Percentiles rank a stretch among this genome's conserved stretches.
These are phyloP conservation scores for Chalaropsis ovoidea DNA, from an alignment of 2,329 filamentous ascomycete species.

Conservation along the genomic window DNA sequence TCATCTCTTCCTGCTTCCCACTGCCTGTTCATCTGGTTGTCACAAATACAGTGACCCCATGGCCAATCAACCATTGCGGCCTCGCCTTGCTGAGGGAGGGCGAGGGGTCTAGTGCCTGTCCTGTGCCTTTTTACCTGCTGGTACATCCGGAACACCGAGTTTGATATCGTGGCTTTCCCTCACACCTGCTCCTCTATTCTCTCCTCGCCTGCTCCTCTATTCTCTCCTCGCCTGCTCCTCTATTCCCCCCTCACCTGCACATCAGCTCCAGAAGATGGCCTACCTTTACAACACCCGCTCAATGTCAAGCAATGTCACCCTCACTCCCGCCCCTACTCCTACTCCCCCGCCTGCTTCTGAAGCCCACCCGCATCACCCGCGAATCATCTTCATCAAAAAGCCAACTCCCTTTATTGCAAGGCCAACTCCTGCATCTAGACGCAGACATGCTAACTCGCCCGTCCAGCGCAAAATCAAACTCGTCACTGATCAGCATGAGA, in stretches of 20 bases:
- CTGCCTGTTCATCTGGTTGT: not conserved
- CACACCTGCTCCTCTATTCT: too few species aligned
- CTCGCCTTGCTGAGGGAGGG: too few species aligned
- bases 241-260: not conserved
- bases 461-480: conserved; percentile 83
- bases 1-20: not conserved
- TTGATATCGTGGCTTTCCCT: not conserved
- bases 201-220: not conserved
- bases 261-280: not conserved
- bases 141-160: not conserved
- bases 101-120: not conserved
- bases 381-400: not conserved
- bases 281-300: not conserved
- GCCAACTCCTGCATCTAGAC: conserved; percentile 15
- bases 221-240: not conserved
- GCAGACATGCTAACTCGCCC: conserved; percentile 9
- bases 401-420: not conserved
- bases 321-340: too few species aligned
- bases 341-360: not conserved
- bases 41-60: not conserved
- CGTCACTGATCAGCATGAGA: conserved; percentile 80
- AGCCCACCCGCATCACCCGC: not conserved
- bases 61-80: not conserved
- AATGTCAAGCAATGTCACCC: too few species aligned
- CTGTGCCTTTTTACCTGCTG: not conserved